phyloP scores from a whole-genome alignment of 305 asterid genomes.

The Caryopteris hybrid region DNA sequence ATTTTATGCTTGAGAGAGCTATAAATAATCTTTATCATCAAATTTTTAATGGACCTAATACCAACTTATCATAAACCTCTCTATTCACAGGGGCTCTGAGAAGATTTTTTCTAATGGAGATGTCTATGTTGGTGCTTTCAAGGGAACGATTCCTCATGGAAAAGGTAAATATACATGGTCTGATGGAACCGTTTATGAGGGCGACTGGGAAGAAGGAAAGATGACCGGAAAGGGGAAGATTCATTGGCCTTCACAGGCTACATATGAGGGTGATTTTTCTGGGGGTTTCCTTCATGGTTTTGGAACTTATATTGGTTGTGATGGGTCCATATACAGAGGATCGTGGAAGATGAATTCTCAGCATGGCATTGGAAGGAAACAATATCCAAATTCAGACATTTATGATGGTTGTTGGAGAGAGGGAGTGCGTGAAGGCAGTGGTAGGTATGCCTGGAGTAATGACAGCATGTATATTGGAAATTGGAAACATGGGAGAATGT shows the following conservation, averaged over 20 bases:
- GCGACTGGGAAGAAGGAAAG: conserved; percentile 93
- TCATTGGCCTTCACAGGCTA: conserved; percentile 67
- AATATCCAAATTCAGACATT: conserved; percentile 70
- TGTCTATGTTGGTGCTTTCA: conserved; percentile 54
- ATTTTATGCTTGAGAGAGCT: conserved; percentile 4
- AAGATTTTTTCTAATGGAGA: conserved; percentile 70
- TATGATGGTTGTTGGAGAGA: conserved; percentile 97
- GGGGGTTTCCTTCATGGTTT: conserved; percentile 90
- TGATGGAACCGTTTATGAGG: conserved; percentile 81
- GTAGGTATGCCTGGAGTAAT: conserved; percentile 78
- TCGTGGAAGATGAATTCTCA: conserved; percentile 85
- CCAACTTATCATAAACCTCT: conserved; percentile 19
- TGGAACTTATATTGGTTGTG: conserved; percentile 62
- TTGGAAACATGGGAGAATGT: conserved; percentile 78
- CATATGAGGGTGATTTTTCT: conserved; percentile 85
- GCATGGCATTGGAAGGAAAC: conserved; percentile 86
- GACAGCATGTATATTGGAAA: conserved; percentile 77
- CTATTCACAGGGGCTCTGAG: conserved; percentile 45
- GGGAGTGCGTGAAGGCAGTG: conserved; percentile 91
- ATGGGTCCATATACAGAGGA: conserved; percentile 79
- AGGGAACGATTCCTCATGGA: conserved; percentile 64
- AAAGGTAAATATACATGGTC: conserved; percentile 83
- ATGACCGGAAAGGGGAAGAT: conserved; percentile 93
- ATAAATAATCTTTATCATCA: conserved; percentile 8
- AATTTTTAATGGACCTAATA: not conserved